Evolutionary conservation across 148 eudicot species (phyloP).

Genomic region (Camellia lanceoleosa): DNA sequence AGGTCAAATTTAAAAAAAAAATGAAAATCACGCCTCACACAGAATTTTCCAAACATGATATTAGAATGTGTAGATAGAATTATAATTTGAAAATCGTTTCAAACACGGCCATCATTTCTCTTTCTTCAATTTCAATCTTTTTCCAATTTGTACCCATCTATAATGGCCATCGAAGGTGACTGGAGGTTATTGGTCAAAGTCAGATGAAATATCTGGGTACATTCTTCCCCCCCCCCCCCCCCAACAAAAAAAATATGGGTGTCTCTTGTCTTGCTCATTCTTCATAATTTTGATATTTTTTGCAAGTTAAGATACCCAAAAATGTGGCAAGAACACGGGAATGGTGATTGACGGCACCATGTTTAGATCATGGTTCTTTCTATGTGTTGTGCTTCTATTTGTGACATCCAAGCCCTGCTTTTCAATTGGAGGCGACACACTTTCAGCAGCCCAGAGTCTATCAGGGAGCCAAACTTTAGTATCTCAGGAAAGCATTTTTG

Average conservation of each 20-base stretch:
- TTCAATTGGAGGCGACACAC: background rate
- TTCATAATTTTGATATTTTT: background rate
- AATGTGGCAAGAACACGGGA: background rate
- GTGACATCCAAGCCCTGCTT: background rate
- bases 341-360: background rate
- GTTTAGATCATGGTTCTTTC: background rate
- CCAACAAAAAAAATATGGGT: no score
- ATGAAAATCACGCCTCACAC: no score
- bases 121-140: no score
- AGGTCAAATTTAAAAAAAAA: no score
- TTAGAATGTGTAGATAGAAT: no score
- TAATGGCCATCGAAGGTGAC: no score
- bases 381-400: constrained; percentile 12
- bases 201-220: background rate
- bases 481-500: constrained; percentile 10
- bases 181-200: no score
- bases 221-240: no score
- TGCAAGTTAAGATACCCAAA: background rate
- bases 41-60: no score
- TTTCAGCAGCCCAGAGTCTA: constrained; percentile 8
- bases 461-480: background rate
- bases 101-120: no score
- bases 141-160: no score
- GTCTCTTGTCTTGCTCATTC: background rate
- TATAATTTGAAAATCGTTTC: no score